A percentile compares a stretch with the other conserved stretches of the same genome.
These are phyloP conservation scores for Chrysosporium queenslandicum DNA, from an alignment of 2,329 filamentous ascomycete species.

Conservation along the genomic window DNA sequence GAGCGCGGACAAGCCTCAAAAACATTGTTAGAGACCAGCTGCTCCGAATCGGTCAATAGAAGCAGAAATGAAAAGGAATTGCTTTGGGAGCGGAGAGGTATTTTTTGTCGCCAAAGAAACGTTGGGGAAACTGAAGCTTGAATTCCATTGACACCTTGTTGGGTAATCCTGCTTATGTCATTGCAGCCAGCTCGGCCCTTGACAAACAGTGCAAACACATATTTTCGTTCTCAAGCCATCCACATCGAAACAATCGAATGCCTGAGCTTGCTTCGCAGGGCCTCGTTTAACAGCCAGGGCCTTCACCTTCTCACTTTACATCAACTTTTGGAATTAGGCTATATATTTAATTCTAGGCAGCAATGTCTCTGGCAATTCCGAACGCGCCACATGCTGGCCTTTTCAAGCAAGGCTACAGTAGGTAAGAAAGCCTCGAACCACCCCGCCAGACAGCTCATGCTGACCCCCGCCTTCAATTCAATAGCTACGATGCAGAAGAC, in stretches of 20 bases:
- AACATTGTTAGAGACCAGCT: slow-evolving; percentile 46
- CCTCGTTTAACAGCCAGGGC: not conserved
- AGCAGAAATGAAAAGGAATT: slow-evolving; percentile 1
- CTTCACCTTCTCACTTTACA: not conserved
- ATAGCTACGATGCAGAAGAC: slow-evolving; percentile 96
- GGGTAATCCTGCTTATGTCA: slow-evolving; percentile 16
- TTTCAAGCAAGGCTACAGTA: slow-evolving; percentile 95
- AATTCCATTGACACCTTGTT: slow-evolving; percentile 12
- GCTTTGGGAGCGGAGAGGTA: not conserved
- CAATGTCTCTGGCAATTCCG: slow-evolving; percentile 93
- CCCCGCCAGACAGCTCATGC: slow-evolving; percentile 16
- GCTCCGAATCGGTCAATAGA: slow-evolving; percentile 15
- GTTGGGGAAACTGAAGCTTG: slow-evolving; percentile 13
- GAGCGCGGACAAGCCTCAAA: slow-evolving; percentile 57
- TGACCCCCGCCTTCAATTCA: slow-evolving; percentile 14
- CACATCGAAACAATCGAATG: slow-evolving; percentile 8
- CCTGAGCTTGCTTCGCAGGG: slow-evolving; percentile 2
- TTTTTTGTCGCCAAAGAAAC: slow-evolving; percentile 7
- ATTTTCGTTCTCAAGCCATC: slow-evolving; percentile 1
- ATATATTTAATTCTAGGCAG: slow-evolving; percentile 18
- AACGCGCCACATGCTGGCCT: slow-evolving; percentile 84
- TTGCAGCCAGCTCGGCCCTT: no score
- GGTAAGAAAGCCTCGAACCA: slow-evolving; percentile 48
- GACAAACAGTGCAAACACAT: slow-evolving; percentile 16
- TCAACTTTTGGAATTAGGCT: not conserved